Conservation (phyloP, 2,329 filamentous ascomycete genomes). For the Lanzia echinophila region DNA sequence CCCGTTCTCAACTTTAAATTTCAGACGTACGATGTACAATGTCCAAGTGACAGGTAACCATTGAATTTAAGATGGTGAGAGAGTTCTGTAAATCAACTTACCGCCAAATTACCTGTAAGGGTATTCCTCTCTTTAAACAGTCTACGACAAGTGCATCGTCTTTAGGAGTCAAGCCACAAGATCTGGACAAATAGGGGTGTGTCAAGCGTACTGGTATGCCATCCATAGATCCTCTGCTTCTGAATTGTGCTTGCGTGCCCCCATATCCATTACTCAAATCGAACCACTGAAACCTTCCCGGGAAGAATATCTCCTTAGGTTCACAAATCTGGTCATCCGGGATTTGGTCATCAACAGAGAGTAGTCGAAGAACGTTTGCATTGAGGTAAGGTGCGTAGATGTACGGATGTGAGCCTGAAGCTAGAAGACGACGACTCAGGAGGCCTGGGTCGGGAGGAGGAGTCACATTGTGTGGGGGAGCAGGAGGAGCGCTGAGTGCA, state of each 20-base stretch:
- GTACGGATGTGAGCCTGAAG: slow-evolving; percentile 5
- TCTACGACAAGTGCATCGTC: slow-evolving; percentile 3
- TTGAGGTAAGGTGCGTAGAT: slow-evolving; percentile 9
- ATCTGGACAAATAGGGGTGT: background rate
- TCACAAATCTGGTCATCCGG: background rate
- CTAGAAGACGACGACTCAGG: slow-evolving; percentile 1
- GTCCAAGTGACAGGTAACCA: too few species aligned
- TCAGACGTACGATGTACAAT: too few species aligned
- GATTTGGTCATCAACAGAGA: background rate
- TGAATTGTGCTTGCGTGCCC: slow-evolving; percentile 2
- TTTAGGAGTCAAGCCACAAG: slow-evolving; percentile 2
- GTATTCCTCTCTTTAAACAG: background rate
- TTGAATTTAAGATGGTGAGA: too few species aligned
- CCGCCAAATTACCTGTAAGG: slow-evolving; percentile 6
- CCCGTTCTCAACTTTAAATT: too few species aligned
- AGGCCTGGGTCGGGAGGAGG: background rate
- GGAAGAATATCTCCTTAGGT: slow-evolving; percentile 3
- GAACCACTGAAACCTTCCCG: slow-evolving; percentile 1
- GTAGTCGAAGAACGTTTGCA: background rate
- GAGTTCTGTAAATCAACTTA: background rate
- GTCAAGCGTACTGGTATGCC: background rate
- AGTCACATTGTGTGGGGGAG: background rate
- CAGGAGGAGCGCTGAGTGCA: background rate
- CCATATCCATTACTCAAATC: slow-evolving; percentile 1
- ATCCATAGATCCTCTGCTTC: background rate